Percentiles rank a stretch among this genome's conserved stretches.
phyloP scores from a whole-genome alignment of 345 rosid species.

The Citrus reticulata region DNA sequence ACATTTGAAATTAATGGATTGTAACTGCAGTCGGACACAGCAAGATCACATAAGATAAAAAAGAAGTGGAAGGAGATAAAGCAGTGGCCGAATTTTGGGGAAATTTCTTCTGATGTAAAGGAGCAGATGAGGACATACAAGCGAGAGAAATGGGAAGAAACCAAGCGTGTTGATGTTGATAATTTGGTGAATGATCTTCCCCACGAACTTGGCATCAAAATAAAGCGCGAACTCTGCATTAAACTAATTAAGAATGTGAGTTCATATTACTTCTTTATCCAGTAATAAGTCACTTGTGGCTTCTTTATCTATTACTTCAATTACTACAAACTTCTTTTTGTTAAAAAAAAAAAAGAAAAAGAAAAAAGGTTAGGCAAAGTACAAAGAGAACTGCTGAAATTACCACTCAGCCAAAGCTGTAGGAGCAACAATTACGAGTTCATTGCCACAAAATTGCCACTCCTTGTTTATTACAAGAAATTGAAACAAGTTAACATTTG shows the following conservation, averaged over 20 bases:
- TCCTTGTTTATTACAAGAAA: too few species aligned
- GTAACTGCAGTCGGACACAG: too few species aligned
- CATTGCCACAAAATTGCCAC: too few species aligned
- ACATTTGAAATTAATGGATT: too few species aligned
- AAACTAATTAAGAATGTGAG: constrained; percentile 62
- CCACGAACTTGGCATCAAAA: constrained; percentile 69
- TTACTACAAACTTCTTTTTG: too few species aligned
- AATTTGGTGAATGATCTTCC: constrained; percentile 61
- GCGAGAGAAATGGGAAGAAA: constrained; percentile 34
- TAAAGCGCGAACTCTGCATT: constrained; percentile 72
- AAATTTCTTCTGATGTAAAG: neutral
- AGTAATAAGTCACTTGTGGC: too few species aligned
- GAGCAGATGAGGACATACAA: neutral
- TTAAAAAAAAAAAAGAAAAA: neutral
- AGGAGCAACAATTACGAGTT: too few species aligned
- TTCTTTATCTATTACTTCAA: neutral
- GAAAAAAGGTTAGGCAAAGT: too few species aligned
- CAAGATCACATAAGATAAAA: neutral
- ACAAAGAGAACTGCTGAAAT: too few species aligned
- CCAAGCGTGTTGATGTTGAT: constrained; percentile 66
- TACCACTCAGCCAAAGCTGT: too few species aligned
- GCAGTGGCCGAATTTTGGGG: neutral
- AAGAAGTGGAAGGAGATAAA: neutral
- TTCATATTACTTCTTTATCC: neutral
- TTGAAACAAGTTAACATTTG: too few species aligned